phyloP scores from a whole-genome alignment of 768 basidiomycete species.

The Asterophora lycoperdoides region DNA sequence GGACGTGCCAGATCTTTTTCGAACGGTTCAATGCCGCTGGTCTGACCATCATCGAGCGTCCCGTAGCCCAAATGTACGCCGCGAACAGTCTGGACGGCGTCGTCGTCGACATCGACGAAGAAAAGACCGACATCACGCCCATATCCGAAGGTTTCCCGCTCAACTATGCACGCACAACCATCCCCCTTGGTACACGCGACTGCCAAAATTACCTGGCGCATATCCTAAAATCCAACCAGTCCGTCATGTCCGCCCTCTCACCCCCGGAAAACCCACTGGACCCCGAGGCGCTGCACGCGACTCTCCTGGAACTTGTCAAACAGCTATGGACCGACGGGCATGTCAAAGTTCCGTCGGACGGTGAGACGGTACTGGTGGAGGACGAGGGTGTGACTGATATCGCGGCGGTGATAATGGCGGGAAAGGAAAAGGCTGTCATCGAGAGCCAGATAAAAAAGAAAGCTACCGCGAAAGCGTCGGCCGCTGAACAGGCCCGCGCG shows the following conservation, averaged over 20 bases:
- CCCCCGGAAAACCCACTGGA: constrained; percentile 46
- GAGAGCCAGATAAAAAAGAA: constrained; percentile 81
- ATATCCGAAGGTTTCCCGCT: constrained; percentile 70
- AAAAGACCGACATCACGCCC: constrained; percentile 72
- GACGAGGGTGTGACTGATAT: constrained; percentile 89
- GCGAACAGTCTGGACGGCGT: constrained; percentile 67
- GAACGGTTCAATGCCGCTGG: constrained; percentile 90
- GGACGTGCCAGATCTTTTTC: constrained; percentile 81
- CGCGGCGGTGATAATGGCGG: constrained; percentile 84
- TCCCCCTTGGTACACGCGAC: constrained; percentile 63
- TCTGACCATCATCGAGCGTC: constrained; percentile 75
- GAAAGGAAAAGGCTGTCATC: constrained; percentile 87
- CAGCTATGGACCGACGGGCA: constrained; percentile 62
- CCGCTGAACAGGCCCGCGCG: constrained; percentile 76
- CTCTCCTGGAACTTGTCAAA: constrained; percentile 60
- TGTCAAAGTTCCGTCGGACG: constrained; percentile 70
- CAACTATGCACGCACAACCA: constrained; percentile 48
- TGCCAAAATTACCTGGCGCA: constrained; percentile 76
- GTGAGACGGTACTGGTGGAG: constrained; percentile 61
- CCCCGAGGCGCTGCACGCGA: constrained; percentile 42
- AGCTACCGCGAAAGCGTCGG: constrained; percentile 63
- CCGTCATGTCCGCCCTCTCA: constrained; percentile 53
- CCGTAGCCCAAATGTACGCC: constrained; percentile 81
- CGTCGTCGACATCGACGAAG: constrained; percentile 76
- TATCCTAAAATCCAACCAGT: constrained; percentile 65